These are phyloP conservation scores for Talaromyces adpressus DNA, from an alignment of 495 filamentous ascomycete species.

Conservation along the genomic window DNA sequence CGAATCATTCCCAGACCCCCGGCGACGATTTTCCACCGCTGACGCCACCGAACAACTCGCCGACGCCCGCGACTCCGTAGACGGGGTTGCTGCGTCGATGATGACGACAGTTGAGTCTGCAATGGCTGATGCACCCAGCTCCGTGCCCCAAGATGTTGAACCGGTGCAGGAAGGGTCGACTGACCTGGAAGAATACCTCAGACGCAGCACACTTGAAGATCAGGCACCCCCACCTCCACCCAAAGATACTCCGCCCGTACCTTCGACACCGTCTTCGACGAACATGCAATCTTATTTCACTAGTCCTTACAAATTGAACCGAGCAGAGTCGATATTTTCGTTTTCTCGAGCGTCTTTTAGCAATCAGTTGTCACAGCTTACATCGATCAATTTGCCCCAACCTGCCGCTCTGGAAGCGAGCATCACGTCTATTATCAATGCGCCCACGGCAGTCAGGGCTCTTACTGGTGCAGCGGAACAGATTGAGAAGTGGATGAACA, in stretches of 20 bases:
- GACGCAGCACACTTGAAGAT: conserved; percentile 34
- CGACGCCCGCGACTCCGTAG: conserved; percentile 1
- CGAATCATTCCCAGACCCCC: not conserved
- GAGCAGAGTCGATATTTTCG: conserved; percentile 80
- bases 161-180: conserved; percentile 12
- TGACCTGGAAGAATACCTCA: conserved; percentile 41
- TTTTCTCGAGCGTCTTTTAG: conserved; percentile 84
- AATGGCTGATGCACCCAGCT: conserved; percentile 10
- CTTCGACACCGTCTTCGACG: conserved; percentile 30
- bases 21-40: not conserved
- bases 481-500: conserved; percentile 85
- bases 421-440: conserved; percentile 75
- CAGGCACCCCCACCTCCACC: conserved; percentile 28
- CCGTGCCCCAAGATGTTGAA: not conserved
- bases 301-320: conserved; percentile 36
- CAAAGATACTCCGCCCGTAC: conserved; percentile 32
- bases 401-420: conserved; percentile 71
- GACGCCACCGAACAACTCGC: not conserved
- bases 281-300: conserved; percentile 44
- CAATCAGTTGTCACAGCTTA: conserved; percentile 81
- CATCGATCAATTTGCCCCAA: conserved; percentile 76
- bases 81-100: conserved; percentile 12
- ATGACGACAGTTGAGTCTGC: conserved; percentile 29
- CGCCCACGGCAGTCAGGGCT: conserved; percentile 67
- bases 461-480: conserved; percentile 79